phyloP scores from a whole-genome alignment of 2,329 filamentous ascomycete species.

The Teratosphaeria gauchensis region DNA sequence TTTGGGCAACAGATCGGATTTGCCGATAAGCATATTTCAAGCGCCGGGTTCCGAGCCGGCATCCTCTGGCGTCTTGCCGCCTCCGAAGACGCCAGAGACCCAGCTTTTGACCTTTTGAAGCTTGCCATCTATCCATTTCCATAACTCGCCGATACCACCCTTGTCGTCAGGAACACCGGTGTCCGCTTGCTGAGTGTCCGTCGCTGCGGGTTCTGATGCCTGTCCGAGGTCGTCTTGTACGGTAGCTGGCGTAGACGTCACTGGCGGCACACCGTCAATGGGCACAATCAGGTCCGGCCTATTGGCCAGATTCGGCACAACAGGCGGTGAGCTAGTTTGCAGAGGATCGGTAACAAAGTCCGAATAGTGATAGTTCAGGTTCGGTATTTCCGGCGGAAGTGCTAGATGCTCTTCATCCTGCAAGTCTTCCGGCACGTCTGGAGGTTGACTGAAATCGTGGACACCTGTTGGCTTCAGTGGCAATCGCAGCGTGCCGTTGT shows the following conservation, averaged over 20 bases:
- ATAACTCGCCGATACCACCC: constrained; percentile 15
- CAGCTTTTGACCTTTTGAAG: constrained; percentile 24
- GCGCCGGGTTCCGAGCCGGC: not conserved
- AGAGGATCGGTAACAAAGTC: not conserved
- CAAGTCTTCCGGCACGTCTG: constrained; percentile 2
- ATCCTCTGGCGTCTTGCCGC: not conserved
- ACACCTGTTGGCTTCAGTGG: constrained; percentile 55
- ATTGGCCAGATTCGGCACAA: constrained; percentile 5
- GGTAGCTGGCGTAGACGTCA: not conserved
- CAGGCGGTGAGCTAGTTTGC: constrained; percentile 1
- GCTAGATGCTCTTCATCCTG: constrained; percentile 4
- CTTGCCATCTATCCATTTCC: constrained; percentile 24
- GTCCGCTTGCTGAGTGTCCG: constrained; percentile 5
- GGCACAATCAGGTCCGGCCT: constrained; percentile 5
- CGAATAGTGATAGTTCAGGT: not conserved
- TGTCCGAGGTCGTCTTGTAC: not conserved
- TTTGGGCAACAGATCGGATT: too few relatives aligned
- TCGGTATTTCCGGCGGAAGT: constrained; percentile 3
- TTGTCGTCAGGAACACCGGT: constrained; percentile 11
- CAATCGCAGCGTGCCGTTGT: constrained; percentile 77
- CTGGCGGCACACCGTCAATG: constrained; percentile 1
- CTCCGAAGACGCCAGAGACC: constrained; percentile 4
- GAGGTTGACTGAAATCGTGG: constrained; percentile 33
- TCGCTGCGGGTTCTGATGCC: not conserved
- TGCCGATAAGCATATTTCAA: not conserved